Evolutionary conservation across 495 filamentous ascomycete species (phyloP).

Genomic region (Staphylotrichum longicolle): DNA sequence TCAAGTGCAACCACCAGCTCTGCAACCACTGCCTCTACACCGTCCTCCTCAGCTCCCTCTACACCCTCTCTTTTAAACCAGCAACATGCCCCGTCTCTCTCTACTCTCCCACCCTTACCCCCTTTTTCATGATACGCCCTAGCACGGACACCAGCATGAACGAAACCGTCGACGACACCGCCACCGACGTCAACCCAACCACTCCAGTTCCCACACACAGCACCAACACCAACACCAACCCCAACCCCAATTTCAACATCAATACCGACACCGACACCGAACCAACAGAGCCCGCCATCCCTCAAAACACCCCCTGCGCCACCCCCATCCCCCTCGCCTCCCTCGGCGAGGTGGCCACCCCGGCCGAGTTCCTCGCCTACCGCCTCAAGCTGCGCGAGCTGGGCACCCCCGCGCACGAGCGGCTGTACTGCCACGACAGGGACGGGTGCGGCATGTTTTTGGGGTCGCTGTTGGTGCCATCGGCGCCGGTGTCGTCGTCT

Average conservation of each 20-base stretch:
- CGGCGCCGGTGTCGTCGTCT: too few species aligned
- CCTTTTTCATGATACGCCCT: too few species aligned
- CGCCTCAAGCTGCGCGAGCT: conserved; percentile 15
- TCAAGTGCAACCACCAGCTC: conserved; percentile 11
- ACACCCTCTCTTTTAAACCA: conserved; percentile 11
- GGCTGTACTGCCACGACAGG: conserved; percentile 20
- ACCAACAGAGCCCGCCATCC: too few species aligned
- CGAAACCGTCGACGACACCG: neutral
- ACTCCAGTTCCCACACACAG: neutral
- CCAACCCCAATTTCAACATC: neutral
- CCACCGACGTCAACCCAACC: neutral
- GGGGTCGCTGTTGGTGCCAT: too few species aligned
- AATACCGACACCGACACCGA: too few species aligned
- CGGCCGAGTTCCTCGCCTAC: conserved; percentile 23
- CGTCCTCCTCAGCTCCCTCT: conserved; percentile 10
- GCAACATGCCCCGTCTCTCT: conserved; percentile 3
- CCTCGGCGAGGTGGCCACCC: conserved; percentile 11
- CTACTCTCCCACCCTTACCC: too few species aligned
- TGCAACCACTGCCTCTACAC: conserved; percentile 3
- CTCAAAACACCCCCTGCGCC: too few species aligned
- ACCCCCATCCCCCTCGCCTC: conserved; percentile 15
- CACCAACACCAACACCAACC: neutral
- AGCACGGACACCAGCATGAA: too few species aligned
- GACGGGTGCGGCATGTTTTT: conserved; percentile 21
- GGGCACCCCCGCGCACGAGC: neutral